Base-by-base conservation (phyloP, 2,329 filamentous ascomycete species). In the Xylaria sp. region DNA sequence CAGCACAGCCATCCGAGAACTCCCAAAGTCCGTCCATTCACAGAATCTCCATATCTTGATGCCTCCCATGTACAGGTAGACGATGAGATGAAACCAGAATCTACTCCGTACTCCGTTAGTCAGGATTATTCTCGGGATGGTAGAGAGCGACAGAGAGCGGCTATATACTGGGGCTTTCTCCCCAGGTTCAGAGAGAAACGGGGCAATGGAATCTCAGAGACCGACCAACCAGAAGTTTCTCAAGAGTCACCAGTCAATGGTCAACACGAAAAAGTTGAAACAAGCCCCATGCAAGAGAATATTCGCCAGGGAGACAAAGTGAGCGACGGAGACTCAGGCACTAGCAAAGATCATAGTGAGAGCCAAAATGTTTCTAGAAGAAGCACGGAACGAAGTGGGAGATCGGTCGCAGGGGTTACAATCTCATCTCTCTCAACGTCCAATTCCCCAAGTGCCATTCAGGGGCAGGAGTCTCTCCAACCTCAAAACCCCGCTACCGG, bases 121-220 rank as follows among this genome's bases (percentile, higher is more conserved):
- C 52, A 64, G 20, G 25, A 59, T 10, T 41, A 43, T n/a, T 18
- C 49, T 20, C 57, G 61, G 31, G 56, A 67, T 15, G 39, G 41
- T 7, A 41, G 67, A 15, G 67, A 72, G 48, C 46, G 68, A 4
- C 67, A 70, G 7, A 72, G 69, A 66, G 56, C 25, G 33, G 58
- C 70, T 13, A 67, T 66, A 8, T 78, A 78, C 56, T 78, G 75
- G 77, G 75, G 72, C 2, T 74, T 75, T 58, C 67, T 77, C 2
- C 75, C 76, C 31, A 55, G 41, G 39, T 65, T 73, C 9, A 55
- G 56, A 43, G 69, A 71, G 8, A 72, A 63, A 46, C 55, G 57
- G 25, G 41, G 61, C 61, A 46, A 66, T 63, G 31, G 60, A 39
- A 20, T 23, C 49, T 31, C 12, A 9, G 36, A 20, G 13, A 4